These are phyloP conservation scores for Mycosarcoma maydis DNA, from an alignment of 1,284 basidiomycete species.

Conservation along the genomic window DNA sequence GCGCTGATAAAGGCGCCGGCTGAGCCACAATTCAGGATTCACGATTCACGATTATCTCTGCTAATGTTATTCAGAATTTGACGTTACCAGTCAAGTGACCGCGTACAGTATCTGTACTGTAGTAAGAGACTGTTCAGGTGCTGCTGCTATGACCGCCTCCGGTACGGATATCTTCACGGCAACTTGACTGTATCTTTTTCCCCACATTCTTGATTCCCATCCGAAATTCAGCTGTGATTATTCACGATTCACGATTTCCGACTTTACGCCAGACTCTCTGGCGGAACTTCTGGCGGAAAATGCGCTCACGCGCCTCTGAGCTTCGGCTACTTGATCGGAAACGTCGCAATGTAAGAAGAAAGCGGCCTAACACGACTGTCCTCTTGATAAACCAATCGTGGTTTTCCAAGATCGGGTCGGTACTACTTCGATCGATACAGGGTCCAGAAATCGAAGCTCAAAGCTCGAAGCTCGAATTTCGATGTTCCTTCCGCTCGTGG, in stretches of 20 bases:
- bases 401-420: too few species aligned
- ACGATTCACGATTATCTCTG: too few species aligned
- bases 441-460: conserved; percentile 12
- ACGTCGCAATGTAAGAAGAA: neutral
- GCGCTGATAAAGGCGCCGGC: too few species aligned
- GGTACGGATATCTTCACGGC: conserved; percentile 30
- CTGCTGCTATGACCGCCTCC: neutral
- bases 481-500: neutral
- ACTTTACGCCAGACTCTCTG: conserved; percentile 36
- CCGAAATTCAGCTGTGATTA: too few species aligned
- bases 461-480: neutral
- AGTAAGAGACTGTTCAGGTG: neutral
- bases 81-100: neutral
- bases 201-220: too few species aligned
- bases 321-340: conserved; percentile 37
- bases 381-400: too few species aligned
- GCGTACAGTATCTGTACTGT: too few species aligned
- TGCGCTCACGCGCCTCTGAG: conserved; percentile 1
- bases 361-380: too few species aligned
- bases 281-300: conserved; percentile 43
- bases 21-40: too few species aligned
- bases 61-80: too few species aligned
- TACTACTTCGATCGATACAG: conserved; percentile 5
- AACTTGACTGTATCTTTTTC: neutral
- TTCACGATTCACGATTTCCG: too few species aligned